Evolutionary conservation across 2,329 filamentous ascomycete genomes (phyloP).

Genomic region (Xylaria polymorpha): DNA sequence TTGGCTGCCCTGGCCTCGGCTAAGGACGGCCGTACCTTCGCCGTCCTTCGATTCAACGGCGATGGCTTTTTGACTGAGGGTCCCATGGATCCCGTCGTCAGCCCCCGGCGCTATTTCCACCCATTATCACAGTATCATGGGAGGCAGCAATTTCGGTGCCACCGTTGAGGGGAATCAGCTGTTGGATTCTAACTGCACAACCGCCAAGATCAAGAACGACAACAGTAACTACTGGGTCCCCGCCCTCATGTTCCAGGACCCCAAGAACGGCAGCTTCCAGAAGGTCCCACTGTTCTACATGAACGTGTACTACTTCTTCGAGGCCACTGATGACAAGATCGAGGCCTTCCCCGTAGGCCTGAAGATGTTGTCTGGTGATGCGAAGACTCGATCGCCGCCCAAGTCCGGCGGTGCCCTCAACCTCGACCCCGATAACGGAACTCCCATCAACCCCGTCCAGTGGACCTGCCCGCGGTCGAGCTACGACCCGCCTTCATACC

Average conservation of each 20-base stretch:
- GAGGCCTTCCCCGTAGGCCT: constrained; percentile 77
- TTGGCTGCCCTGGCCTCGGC: constrained; percentile 56
- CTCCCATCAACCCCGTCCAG: constrained; percentile 63
- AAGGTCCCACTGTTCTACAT: constrained; percentile 77
- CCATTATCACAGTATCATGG: constrained; percentile 78
- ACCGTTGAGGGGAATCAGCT: constrained; percentile 71
- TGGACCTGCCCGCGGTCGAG: constrained; percentile 69
- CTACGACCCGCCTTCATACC: constrained; percentile 64
- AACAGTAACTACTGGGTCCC: constrained; percentile 84
- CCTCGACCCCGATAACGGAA: constrained; percentile 63
- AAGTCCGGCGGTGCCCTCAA: constrained; percentile 61
- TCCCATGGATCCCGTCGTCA: constrained; percentile 75
- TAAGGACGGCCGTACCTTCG: constrained; percentile 65
- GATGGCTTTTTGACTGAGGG: constrained; percentile 69
- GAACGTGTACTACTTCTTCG: constrained; percentile 82
- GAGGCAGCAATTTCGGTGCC: constrained; percentile 74
- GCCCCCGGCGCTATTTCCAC: constrained; percentile 67
- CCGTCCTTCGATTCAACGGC: constrained; percentile 78
- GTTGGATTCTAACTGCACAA: constrained; percentile 73
- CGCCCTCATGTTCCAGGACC: constrained; percentile 73
- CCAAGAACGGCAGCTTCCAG: constrained; percentile 71
- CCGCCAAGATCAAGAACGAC: constrained; percentile 75
- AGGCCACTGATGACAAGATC: constrained; percentile 72
- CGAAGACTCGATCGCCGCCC: constrained; percentile 68
- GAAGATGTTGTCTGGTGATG: constrained; percentile 76